Base-by-base conservation (phyloP, 345 rosid genomes). In the Brassica carinata region DNA sequence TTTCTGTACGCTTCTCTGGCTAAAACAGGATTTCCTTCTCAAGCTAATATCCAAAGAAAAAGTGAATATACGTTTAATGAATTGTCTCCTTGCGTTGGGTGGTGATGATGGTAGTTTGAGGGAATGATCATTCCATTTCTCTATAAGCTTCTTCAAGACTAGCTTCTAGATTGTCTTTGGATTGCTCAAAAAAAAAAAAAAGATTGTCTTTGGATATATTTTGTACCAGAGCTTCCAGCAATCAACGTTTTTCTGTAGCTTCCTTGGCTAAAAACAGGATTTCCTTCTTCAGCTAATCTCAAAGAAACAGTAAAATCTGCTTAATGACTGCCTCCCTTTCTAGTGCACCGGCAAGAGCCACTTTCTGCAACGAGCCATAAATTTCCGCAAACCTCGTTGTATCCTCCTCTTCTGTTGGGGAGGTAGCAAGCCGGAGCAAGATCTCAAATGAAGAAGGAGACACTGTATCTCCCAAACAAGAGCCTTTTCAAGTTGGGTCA, bases 251-350 rank as follows among this genome's bases (percentile, higher is more conserved):
- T 58, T 80, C 78, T 69, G 90, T 83, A 17, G 92, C 90, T 86
- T 90, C 94, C 82, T 86, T 86, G 40, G 92, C 85, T 77, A 90
- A 90, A 82, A 58, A 85, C 88, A 18, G 86, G 85, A 70, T 75
- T 79, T 66, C 86, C 94, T 83, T 91, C 94, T 74, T 91, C 92
- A 0, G 90, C 92, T 3, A 86, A 87, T 38, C 10, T 38, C 43
- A 38, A 38, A 38, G 43, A 38, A 8, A 31, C 34, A 38, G 43
- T 38, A 38, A 38, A 7, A 33, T 33, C 36, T 33, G 36, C 7
- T 33, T 33, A 33, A 33, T 33, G 36, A 33, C 36, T 33, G 36
- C 36, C 36, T 33, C 7, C 36, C 36, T 33, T 33, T 33, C 36
- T 33, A 33, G 36, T 23, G 26, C 26, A 23, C 26, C 26, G 26